Evolutionary conservation across 2,329 filamentous ascomycete genomes (phyloP), one percentile per base, ranked within the genome.

Genomic region (Trichophyton benhamiae): DNA sequence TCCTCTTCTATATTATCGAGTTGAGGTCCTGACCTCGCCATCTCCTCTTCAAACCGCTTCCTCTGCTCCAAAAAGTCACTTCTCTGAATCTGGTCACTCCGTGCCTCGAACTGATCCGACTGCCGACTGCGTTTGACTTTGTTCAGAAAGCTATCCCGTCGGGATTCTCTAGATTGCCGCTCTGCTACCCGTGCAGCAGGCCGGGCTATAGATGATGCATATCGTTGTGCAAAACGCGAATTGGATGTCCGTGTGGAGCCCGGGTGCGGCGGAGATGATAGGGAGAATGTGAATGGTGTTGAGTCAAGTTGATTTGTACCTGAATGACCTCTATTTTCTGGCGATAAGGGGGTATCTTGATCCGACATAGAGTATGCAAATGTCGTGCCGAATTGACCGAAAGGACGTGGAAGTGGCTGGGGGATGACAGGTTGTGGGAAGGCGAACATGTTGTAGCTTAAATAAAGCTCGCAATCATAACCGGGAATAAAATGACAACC

Each of bases 51-150:
- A 72, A 76, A 77, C 58, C 65, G 64, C 64, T 68, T 70, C 67
- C 72, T 69, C 66, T 72, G 74, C 60, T 68, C 71, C 61, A 72
- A 66, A 67, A 71, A 71, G 63, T 78, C 77, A 73, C 71, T 74
- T 65, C 68, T 74, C 70, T 72, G 73, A 62, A 74, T 71, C 70
- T 72, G 76, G 67, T 72, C 79, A 65, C 72, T 75, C 65, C 70
- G 74, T 65, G 68, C 68, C 63, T 75, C 72, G 60, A 74, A 75
- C 6, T 73, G 70, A 0, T 68, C 71, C 41, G 69, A 67, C 13
- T 77, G 74, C 33, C 76, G 73, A 48, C 72, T 71, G n/a, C 67
- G 68, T 57, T 71, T 72, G 17, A 78, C 69, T 22, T 73, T 71
- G 64, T 76, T 77, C 2, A 77, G 65, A 60, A 78, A 78, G 52